These are phyloP conservation scores for Pyrrhoderma lamaoense DNA, from an alignment of 1,284 basidiomycete genomes.

Conservation along the genomic window DNA sequence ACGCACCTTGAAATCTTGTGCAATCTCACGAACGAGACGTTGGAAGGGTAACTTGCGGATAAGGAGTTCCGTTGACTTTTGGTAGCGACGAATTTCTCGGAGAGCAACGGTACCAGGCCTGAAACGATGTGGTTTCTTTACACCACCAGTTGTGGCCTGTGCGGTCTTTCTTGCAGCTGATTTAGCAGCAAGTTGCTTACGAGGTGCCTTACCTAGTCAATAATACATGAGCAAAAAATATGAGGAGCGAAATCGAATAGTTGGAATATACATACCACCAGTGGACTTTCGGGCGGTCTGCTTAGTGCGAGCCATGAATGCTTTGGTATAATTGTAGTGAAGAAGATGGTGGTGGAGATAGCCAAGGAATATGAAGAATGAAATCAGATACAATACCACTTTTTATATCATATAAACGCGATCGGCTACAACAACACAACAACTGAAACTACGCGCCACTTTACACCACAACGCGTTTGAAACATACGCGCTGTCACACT, in stretches of 20 bases:
- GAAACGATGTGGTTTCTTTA: slow-evolving; percentile 69
- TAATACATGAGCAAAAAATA: background rate
- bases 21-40: slow-evolving; percentile 66
- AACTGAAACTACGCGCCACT: background rate
- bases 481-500: no score
- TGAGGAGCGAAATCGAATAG: slow-evolving; percentile 1
- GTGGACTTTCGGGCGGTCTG: slow-evolving; percentile 24
- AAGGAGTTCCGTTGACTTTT: slow-evolving; percentile 73
- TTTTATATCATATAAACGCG: slow-evolving; percentile 2
- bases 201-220: slow-evolving; percentile 41
- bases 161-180: slow-evolving; percentile 46
- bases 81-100: slow-evolving; percentile 80
- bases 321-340: background rate
- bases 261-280: slow-evolving; percentile 19
- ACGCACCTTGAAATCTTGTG: slow-evolving; percentile 62
- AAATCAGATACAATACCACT: no score
- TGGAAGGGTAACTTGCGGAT: slow-evolving; percentile 75
- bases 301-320: slow-evolving; percentile 21
- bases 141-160: slow-evolving; percentile 56
- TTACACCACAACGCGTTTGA: no score
- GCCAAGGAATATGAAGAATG: slow-evolving; percentile 1
- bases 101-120: slow-evolving; percentile 67
- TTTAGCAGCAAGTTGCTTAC: slow-evolving; percentile 60
- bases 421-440: background rate
- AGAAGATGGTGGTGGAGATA: slow-evolving; percentile 5